Percentiles rank a stretch among this genome's conserved stretches.
These are phyloP conservation scores for Thalassiosira ordinaria DNA, from an alignment of 352 stramenopile species.

Conservation along the genomic window DNA sequence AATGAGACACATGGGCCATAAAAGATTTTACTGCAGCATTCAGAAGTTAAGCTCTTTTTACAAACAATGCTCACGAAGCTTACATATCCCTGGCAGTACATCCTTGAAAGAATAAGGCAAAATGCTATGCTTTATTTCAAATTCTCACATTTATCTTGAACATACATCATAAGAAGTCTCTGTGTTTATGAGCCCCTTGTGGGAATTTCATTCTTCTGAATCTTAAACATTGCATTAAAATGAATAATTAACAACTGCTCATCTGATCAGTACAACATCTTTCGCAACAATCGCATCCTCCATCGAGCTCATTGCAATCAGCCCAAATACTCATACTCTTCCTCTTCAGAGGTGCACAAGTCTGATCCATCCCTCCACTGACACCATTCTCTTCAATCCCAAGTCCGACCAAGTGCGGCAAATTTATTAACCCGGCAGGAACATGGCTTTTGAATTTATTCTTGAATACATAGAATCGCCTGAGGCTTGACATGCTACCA, in stretches of 20 bases:
- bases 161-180: too few species aligned
- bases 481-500: conserved; percentile 36
- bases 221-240: too few species aligned
- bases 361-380: conserved; percentile 45
- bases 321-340: conserved; percentile 45
- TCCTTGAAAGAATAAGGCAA: too few species aligned
- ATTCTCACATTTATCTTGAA: too few species aligned
- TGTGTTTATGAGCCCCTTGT: too few species aligned
- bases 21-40: too few species aligned
- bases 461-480: conserved; percentile 59
- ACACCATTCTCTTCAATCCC: conserved; percentile 74
- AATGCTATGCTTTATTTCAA: too few species aligned
- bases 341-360: conserved; percentile 12
- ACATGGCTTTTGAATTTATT: conserved; percentile 71
- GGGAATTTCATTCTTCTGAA: too few species aligned
- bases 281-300: conserved; percentile 51
- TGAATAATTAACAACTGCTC: conserved; percentile 40
- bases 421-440: conserved; percentile 48
- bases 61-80: too few species aligned
- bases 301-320: conserved; percentile 42
- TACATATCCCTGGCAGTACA: too few species aligned
- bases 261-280: conserved; percentile 45
- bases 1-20: too few species aligned
- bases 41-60: too few species aligned
- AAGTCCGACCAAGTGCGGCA: conserved; percentile 58